A percentile compares a stretch with the other conserved stretches of the same genome.
Evolutionary conservation across 495 filamentous ascomycete genomes (phyloP).

Genomic region (Mycothermus thermophilus): DNA sequence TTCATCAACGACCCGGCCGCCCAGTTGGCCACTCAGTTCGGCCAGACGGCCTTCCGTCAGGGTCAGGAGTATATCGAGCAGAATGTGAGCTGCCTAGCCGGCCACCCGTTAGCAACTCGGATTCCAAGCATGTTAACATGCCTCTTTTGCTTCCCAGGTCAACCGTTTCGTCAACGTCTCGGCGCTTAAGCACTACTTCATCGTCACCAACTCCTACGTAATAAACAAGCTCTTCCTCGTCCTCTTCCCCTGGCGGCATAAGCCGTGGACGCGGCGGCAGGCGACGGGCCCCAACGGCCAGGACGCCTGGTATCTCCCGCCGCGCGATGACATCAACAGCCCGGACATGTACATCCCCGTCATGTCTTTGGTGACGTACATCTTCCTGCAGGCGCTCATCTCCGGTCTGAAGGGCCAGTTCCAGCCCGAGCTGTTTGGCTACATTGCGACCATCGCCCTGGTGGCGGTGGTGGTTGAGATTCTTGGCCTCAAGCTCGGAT

Average conservation of each 20-base stretch:
- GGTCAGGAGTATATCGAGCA: constrained; percentile 88
- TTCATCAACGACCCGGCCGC: constrained; percentile 96
- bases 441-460: constrained; percentile 72
- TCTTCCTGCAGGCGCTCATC: constrained; percentile 76
- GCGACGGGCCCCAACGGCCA: constrained; percentile 50
- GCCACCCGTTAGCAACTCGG: background rate
- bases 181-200: constrained; percentile 93
- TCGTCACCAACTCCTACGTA: constrained; percentile 86
- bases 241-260: constrained; percentile 93
- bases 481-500: constrained; percentile 74
- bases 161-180: constrained; percentile 87
- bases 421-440: constrained; percentile 82
- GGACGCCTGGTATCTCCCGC: constrained; percentile 79
- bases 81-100: constrained; percentile 52
- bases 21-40: constrained; percentile 90
- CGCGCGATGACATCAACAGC: constrained; percentile 92
- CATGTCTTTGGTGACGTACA: constrained; percentile 93
- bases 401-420: constrained; percentile 88
- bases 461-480: constrained; percentile 78
- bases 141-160: constrained; percentile 38
- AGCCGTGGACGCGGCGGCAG: constrained; percentile 77
- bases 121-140: background rate
- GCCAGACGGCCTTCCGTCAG: constrained; percentile 75
- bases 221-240: constrained; percentile 75
- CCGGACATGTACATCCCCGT: constrained; percentile 98